phyloP scores from a whole-genome alignment of 139 green algal species.

The Medakamo hakoo region DNA sequence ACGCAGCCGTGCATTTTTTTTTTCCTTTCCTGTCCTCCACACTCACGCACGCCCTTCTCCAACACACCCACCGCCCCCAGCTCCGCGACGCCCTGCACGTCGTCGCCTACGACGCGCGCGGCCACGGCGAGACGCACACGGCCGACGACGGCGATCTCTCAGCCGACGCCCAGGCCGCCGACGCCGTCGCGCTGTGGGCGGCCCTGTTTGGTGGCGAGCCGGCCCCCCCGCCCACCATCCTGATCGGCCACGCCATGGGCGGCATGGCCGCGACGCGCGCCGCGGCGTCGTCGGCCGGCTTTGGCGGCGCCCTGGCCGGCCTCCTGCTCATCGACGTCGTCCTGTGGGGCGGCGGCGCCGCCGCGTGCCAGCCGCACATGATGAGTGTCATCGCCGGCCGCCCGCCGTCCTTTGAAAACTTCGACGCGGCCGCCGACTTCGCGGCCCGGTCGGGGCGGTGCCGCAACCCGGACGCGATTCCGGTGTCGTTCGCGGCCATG shows the following conservation, averaged over 20 bases:
- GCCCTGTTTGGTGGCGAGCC: constrained; percentile 25
- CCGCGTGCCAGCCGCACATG: constrained; percentile 68
- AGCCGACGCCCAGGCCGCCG: constrained; percentile 35
- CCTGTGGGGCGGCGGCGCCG: constrained; percentile 37
- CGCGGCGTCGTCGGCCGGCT: constrained; percentile 10
- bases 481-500: constrained; percentile 51
- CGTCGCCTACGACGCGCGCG: constrained; percentile 55
- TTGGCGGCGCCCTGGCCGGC: constrained; percentile 30
- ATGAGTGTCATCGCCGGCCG: constrained; percentile 32
- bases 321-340: constrained; percentile 79
- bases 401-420: constrained; percentile 33
- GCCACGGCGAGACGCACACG: constrained; percentile 46
- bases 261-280: constrained; percentile 55
- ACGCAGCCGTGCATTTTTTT: too few species aligned
- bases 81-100: constrained; percentile 33
- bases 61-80: background rate
- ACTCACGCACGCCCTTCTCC: too few species aligned
- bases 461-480: constrained; percentile 11
- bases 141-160: constrained; percentile 48
- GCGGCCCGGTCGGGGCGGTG: constrained; percentile 19
- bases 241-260: constrained; percentile 81
- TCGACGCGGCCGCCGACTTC: constrained; percentile 42
- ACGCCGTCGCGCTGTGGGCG: constrained; percentile 47
- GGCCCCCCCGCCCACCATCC: constrained; percentile 23
- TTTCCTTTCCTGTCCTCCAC: too few species aligned